Conservation (phyloP, 305 asterid genomes). For the Petunia hybrid region DNA sequence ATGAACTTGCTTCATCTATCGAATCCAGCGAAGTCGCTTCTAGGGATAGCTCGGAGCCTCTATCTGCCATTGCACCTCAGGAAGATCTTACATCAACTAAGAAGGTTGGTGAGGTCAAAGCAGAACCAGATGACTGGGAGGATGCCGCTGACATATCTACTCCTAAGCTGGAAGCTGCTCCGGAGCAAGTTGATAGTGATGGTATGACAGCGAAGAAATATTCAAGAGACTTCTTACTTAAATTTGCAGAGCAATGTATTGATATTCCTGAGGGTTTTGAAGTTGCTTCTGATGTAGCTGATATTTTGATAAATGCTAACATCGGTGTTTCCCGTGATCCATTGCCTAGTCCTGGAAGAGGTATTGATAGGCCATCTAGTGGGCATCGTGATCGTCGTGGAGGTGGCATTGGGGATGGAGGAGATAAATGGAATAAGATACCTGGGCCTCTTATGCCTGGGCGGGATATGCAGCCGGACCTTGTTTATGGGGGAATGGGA, state of each 20-base stretch:
- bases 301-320: constrained; percentile 48
- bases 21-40: constrained; percentile 52
- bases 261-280: constrained; percentile 71
- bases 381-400: constrained; percentile 74
- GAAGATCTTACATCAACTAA: constrained; percentile 47
- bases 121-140: constrained; percentile 96
- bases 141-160: constrained; percentile 78
- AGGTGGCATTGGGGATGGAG: constrained; percentile 58
- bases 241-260: constrained; percentile 63
- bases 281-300: constrained; percentile 55
- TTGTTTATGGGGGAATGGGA: constrained; percentile 40
- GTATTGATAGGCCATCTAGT: constrained; percentile 63
- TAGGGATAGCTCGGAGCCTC: constrained; percentile 41
- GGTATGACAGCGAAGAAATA: constrained; percentile 61
- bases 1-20: constrained; percentile 49
- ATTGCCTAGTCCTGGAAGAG: constrained; percentile 66
- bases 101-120: constrained; percentile 55
- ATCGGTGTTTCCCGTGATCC: constrained; percentile 48
- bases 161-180: constrained; percentile 61
- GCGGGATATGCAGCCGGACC: constrained; percentile 45
- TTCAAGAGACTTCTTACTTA: constrained; percentile 81
- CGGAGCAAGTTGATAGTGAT: constrained; percentile 43
- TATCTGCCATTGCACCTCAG: constrained; percentile 45
- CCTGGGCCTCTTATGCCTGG: constrained; percentile 45
- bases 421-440: constrained; percentile 53